Base-by-base conservation (phyloP, 805 yeast species). In the Schizosaccharomyces osmophilus region DNA sequence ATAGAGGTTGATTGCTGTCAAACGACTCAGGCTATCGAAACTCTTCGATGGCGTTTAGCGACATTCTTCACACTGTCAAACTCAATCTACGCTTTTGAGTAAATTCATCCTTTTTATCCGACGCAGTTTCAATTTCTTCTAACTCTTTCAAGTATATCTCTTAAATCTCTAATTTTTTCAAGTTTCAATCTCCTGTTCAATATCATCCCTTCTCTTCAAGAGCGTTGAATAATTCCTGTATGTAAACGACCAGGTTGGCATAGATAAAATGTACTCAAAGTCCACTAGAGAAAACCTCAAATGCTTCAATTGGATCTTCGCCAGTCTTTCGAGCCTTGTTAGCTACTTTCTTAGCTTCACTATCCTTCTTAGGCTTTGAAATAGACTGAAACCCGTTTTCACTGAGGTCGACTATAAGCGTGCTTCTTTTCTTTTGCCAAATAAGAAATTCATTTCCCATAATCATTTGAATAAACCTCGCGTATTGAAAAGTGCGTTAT, bases 221-320 rank as follows among this genome's bases (percentile, higher is more conserved):
- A 93, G 74, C 66, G 79, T 82, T 67, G 87, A 89, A 69, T 89
- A 93, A 67, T 93, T 79, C 72, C 93, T 98, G 63, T 77, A 78
- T 0, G 97, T 90, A 68, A 93, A 79, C 48, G 96, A 84, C 93
- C 96, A 87, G 65, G 93, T 82, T 42, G 88, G 80, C 95, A 93
- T 85, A 13, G 93, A 94, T 61, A 93, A 76, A 64, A 93, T 75
- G 67, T 93, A 93, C 68, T 93, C 97, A 71, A 82, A 90, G 5
- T n/a, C 83, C 76, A 9, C 87, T 79, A 61, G 77, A 81, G 48
- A 63, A 66, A 11, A 43, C 63, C 4, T 62, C 69, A 0, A 61
- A 67, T 8, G 67, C 73, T 5, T 65, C 73, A 6, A 68, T 75
- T 2, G 66, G 68, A 15, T 73, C 79, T 41, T 74, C 79, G 13